These are phyloP conservation scores for Oldenlandia corymbosa DNA, from an alignment of 257 asterid species.

Conservation along the genomic window DNA sequence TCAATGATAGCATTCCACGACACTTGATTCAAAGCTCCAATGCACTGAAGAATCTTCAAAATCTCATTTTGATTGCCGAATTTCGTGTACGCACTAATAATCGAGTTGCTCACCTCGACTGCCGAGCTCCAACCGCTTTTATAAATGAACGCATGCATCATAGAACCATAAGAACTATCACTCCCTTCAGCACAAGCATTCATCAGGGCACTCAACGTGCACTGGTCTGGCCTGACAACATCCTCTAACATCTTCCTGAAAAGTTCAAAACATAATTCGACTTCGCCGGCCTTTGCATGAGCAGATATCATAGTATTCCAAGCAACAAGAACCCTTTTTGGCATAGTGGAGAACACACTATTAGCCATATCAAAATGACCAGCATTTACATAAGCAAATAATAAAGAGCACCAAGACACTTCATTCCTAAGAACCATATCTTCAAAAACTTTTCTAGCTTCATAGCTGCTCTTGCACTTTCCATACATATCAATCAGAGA, in stretches of 20 bases:
- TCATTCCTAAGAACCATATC: conserved; percentile 53
- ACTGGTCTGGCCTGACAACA: conserved; percentile 46
- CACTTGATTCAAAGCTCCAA: conserved; percentile 33
- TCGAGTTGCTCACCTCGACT: conserved; percentile 57
- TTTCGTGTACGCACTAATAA: conserved; percentile 48
- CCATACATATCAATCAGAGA: conserved; percentile 75
- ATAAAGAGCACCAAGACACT: conserved; percentile 74
- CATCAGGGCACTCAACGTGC: conserved; percentile 59
- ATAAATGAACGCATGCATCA: conserved; percentile 42
- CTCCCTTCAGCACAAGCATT: conserved; percentile 46
- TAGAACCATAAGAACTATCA: conserved; percentile 29
- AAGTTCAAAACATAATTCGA: conserved; percentile 34
- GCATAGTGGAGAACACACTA: conserved; percentile 45
- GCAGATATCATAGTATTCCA: conserved; percentile 74
- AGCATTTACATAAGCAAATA: conserved; percentile 53
- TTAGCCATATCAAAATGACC: conserved; percentile 36
- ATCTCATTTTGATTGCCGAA: conserved; percentile 41
- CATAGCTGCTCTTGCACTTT: conserved; percentile 37
- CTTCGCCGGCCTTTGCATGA: conserved; percentile 38
- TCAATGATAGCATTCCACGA: conserved; percentile 61
- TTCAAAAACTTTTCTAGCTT: conserved; percentile 49
- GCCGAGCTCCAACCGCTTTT: conserved; percentile 61
- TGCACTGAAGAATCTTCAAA: conserved; percentile 33
- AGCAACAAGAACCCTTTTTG: conserved; percentile 46
- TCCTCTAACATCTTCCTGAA: conserved; percentile 59